These are phyloP conservation scores for Kwoniella mangroviensis DNA, from an alignment of 768 basidiomycete genomes.

Conservation along the genomic window DNA sequence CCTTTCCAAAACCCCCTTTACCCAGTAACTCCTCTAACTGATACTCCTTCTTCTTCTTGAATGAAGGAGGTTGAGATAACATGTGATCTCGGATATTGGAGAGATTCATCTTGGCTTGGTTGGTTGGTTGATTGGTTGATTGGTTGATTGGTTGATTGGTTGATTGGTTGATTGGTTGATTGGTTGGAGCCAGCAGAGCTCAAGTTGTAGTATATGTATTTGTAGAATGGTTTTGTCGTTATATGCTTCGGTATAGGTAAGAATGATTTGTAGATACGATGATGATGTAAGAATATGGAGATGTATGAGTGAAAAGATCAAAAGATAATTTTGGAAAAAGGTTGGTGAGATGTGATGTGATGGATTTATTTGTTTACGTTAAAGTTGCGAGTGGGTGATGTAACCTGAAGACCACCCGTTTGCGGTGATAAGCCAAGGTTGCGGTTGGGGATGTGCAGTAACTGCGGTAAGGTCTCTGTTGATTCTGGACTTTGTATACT, in stretches of 20 bases:
- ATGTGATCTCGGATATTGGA: slow-evolving; percentile 59
- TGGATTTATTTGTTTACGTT: neutral
- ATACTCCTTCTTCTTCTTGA: slow-evolving; percentile 75
- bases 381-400: neutral
- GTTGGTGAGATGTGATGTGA: neutral
- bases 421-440: neutral
- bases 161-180: no score
- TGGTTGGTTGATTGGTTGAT: neutral
- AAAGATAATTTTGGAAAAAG: no score
- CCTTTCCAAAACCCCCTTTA: slow-evolving; percentile 86
- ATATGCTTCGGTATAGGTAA: neutral
- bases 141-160: no score
- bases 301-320: neutral
- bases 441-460: neutral
- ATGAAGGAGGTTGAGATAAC: slow-evolving; percentile 82
- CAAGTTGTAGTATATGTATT: no score
- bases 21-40: slow-evolving; percentile 63
- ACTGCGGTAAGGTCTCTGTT: neutral
- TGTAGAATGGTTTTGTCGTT: no score
- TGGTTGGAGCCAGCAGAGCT: no score
- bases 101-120: slow-evolving; percentile 16
- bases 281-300: neutral
- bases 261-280: neutral
- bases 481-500: neutral
- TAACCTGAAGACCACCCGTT: neutral